Percentiles rank a stretch among this genome's conserved stretches.
Conservation (phyloP, 1,139 yeast genomes). For the Casaregolazyma suthepensis region DNA sequence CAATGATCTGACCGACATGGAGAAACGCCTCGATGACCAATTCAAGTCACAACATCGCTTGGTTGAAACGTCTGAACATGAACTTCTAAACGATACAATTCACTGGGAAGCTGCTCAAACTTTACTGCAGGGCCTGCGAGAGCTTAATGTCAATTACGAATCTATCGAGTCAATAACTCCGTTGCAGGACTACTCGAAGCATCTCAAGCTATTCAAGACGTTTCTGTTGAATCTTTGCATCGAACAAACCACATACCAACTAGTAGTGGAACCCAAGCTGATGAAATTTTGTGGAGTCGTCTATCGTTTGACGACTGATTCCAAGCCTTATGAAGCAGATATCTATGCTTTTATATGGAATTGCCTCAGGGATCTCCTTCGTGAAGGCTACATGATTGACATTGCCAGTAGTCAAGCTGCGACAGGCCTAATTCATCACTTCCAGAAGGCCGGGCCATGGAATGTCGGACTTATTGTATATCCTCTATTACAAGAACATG, state of each 20-base stretch:
- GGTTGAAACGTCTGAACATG: neutral
- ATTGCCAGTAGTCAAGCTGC: neutral
- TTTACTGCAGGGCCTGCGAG: neutral
- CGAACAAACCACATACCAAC: conserved; percentile 1
- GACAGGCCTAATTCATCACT: neutral
- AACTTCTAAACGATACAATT: neutral
- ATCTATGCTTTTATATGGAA: neutral
- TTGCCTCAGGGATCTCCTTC: neutral
- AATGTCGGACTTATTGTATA: conserved; percentile 1
- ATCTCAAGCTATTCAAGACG: neutral
- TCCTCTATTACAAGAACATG: no score
- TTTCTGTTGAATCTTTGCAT: conserved; percentile 2
- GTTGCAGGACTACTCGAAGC: neutral
- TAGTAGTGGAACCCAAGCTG: conserved; percentile 1
- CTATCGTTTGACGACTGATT: neutral
- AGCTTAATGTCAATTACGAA: neutral
- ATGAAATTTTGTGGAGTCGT: neutral
- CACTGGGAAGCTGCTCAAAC: neutral
- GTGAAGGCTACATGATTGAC: conserved; percentile 1
- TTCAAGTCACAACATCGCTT: neutral
- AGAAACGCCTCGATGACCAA: neutral
- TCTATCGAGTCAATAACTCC: neutral
- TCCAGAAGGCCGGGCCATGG: conserved; percentile 4
- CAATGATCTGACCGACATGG: neutral
- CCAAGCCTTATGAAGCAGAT: neutral